Base-by-base conservation (phyloP, 805 yeast species). In the Limtongia smithiae region DNA sequence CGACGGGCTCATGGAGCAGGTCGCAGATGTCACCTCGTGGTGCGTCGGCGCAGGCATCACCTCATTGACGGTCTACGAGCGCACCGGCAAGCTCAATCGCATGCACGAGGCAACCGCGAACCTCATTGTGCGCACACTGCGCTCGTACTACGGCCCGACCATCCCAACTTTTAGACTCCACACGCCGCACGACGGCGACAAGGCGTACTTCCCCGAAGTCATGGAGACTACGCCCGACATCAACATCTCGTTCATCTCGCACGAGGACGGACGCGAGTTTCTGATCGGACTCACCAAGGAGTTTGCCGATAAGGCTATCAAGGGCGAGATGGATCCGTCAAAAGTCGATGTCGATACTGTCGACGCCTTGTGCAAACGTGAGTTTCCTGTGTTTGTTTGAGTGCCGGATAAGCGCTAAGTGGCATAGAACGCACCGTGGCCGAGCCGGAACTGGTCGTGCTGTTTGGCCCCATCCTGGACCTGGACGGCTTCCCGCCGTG, bases 401-500 rank as follows among this genome's bases (percentile, higher is more conserved):
- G 9, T 17, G 11, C 20, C n/a, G 12, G 14, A 14, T n/a, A 18
- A 28, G 8, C 18, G 25, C 41, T 25, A 30, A 37, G 25, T 32
- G 21, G 7, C 18, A 4, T 73, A 33, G 86, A 81, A 59, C 71
- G 88, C 45, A 93, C 89, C 14, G 93, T 96, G 1, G 75, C 74
- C n/a, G 98, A 93, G 65, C 97, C 98, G 0, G 98, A 93, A 65
- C 74, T 93, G 55, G 71, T 93, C 41, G 72, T 93, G 27, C 70
- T 85, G 45, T 93, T 91, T 65, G 88, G 88, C 18, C 95, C 97
- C n/a, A 73, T 75, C 11, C 72, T 93, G 55, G 95, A 89, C 65
- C 75, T 93, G 42, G 95, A 89, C 67, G 97, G 95, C 15, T 93
- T 82, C 66, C 97, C 97, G 18, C 98, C 98, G 25, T 93, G 98